Percentiles rank a stretch among this genome's conserved stretches.
These are phyloP conservation scores for Cryphonectria radicalis DNA, from an alignment of 2,329 filamentous ascomycete genomes.

Conservation along the genomic window DNA sequence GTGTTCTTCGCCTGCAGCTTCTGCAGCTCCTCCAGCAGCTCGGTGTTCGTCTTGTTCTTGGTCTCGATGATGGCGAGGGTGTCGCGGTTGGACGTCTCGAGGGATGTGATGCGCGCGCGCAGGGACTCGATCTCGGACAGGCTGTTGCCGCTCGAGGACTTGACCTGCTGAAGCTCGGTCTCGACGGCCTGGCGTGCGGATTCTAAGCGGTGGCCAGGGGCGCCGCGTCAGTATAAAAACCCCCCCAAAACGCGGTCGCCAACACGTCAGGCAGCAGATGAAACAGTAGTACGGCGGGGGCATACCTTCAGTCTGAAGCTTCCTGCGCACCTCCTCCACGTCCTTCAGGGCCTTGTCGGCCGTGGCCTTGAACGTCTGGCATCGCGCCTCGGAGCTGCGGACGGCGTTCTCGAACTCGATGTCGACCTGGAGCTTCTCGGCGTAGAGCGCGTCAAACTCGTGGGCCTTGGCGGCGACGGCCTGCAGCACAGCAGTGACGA, in stretches of 20 bases:
- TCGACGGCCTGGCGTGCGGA: slow-evolving; percentile 75
- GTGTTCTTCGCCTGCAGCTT: slow-evolving; percentile 88
- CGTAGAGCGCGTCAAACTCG: slow-evolving; percentile 79
- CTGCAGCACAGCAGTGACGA: slow-evolving; percentile 75
- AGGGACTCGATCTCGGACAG: slow-evolving; percentile 77
- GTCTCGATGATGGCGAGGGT: slow-evolving; percentile 87
- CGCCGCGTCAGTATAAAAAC: slow-evolving; percentile 23
- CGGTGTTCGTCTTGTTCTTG: slow-evolving; percentile 85
- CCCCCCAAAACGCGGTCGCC: slow-evolving; percentile 5
- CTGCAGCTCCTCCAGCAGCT: slow-evolving; percentile 82
- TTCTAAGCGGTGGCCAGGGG: slow-evolving; percentile 57
- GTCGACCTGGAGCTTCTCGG: slow-evolving; percentile 86
- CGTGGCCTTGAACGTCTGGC: slow-evolving; percentile 78
- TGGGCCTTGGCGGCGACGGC: slow-evolving; percentile 79
- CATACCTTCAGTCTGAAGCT: slow-evolving; percentile 81
- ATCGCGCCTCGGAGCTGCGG: slow-evolving; percentile 79
- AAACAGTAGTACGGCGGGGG: slow-evolving; percentile 1
- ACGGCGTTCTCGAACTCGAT: slow-evolving; percentile 93
- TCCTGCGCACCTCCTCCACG: slow-evolving; percentile 78
- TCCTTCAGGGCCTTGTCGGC: slow-evolving; percentile 85
- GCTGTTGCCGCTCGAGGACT: slow-evolving; percentile 74
- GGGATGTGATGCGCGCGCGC: slow-evolving; percentile 79
- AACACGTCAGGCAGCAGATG: slow-evolving; percentile 10
- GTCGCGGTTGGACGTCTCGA: slow-evolving; percentile 92
- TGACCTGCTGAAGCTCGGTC: slow-evolving; percentile 78